Evolutionary conservation across 2,329 filamentous ascomycete genomes (phyloP).

Genomic region (Rutstroemia sydowiana): DNA sequence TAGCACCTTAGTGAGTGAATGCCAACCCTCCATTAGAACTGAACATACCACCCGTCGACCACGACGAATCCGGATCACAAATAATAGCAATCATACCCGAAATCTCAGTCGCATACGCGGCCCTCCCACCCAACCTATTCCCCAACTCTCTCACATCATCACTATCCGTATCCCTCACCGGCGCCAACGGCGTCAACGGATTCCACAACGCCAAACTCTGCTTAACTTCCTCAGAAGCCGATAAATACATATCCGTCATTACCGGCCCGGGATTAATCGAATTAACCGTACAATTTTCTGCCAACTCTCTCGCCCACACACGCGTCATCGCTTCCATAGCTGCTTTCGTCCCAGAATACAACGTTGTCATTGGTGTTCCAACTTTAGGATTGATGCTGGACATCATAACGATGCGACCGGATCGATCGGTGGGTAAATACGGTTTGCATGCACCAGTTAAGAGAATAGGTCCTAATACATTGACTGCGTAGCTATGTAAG

Average conservation of each 20-base stretch:
- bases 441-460: slow-evolving; percentile 64
- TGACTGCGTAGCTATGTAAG: slow-evolving; percentile 63
- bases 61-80: slow-evolving; percentile 5
- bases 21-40: slow-evolving; percentile 2
- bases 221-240: slow-evolving; percentile 49
- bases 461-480: slow-evolving; percentile 71
- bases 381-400: slow-evolving; percentile 48
- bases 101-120: slow-evolving; percentile 11
- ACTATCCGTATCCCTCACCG: slow-evolving; percentile 5
- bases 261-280: slow-evolving; percentile 7
- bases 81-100: slow-evolving; percentile 8
- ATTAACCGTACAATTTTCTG: slow-evolving; percentile 3
- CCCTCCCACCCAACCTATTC: slow-evolving; percentile 17
- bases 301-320: slow-evolving; percentile 4
- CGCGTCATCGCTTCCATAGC: slow-evolving; percentile 58
- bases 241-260: slow-evolving; percentile 9
- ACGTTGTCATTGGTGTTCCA: slow-evolving; percentile 47
- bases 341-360: slow-evolving; percentile 58
- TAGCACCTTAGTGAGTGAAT: too few relatives aligned
- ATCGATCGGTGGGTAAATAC: slow-evolving; percentile 60
- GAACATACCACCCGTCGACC: slow-evolving; percentile 2
- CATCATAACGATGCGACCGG: slow-evolving; percentile 53
- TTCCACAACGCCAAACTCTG: slow-evolving; percentile 52
- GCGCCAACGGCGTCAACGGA: slow-evolving; percentile 27
- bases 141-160: slow-evolving; percentile 7